phyloP scores from a whole-genome alignment of 768 basidiomycete genomes.

The Neoboletus brunneissimus region DNA sequence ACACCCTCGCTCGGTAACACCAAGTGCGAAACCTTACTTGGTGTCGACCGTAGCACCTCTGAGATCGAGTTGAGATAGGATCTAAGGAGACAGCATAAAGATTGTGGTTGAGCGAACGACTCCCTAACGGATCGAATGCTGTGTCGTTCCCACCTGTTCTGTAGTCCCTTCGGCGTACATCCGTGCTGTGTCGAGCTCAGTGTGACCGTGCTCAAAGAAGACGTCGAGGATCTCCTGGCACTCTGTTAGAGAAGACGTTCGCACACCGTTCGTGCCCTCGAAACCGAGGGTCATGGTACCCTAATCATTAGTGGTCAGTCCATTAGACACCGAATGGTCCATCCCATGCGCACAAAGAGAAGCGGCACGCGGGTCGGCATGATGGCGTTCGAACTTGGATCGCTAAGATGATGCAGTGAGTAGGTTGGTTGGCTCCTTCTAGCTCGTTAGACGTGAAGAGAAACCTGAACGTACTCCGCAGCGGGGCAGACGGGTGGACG shows the following conservation, averaged over 20 bases:
- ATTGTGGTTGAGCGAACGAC: background rate
- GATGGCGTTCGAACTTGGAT: background rate
- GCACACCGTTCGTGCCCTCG: slow-evolving; percentile 40
- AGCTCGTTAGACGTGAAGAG: background rate
- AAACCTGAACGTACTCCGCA: background rate
- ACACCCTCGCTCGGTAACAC: background rate
- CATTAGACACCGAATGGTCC: background rate
- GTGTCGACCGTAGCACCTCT: slow-evolving; percentile 44
- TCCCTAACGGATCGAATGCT: background rate
- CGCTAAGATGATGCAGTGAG: background rate
- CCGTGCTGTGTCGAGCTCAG: slow-evolving; percentile 51
- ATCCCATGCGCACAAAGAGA: slow-evolving; percentile 19
- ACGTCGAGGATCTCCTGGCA: slow-evolving; percentile 46
- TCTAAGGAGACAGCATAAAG: slow-evolving; percentile 20
- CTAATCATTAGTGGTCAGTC: slow-evolving; percentile 19
- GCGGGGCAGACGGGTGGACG: background rate
- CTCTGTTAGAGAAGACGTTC: slow-evolving; percentile 34
- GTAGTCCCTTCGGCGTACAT: slow-evolving; percentile 53
- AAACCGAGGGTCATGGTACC: slow-evolving; percentile 51
- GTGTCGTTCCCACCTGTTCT: slow-evolving; percentile 40
- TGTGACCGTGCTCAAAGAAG: slow-evolving; percentile 42
- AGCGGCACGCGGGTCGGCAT: slow-evolving; percentile 31
- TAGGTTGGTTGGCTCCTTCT: background rate
- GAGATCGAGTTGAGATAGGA: slow-evolving; percentile 41
- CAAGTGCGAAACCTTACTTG: slow-evolving; percentile 32